Percentiles rank a stretch among this genome's conserved stretches.
These are phyloP conservation scores for Lactifluus rugatus DNA, from an alignment of 768 basidiomycete species.

Conservation along the genomic window DNA sequence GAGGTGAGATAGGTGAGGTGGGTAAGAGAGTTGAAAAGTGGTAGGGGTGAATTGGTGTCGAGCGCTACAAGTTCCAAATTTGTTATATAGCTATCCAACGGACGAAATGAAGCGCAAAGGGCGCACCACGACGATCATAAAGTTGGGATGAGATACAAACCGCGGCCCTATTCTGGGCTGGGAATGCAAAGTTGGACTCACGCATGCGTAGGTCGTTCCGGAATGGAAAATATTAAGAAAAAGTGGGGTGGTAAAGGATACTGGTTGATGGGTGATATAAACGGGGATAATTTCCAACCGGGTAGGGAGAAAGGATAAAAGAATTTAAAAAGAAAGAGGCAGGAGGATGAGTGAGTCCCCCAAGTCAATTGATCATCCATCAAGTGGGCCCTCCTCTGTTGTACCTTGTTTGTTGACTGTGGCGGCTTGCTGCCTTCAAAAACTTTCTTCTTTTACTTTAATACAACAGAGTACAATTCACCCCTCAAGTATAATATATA, in stretches of 20 bases:
- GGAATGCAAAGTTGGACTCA: conserved; percentile 92
- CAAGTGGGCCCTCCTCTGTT: conserved; percentile 7
- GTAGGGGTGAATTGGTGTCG: conserved; percentile 48
- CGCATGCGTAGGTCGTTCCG: conserved; percentile 45
- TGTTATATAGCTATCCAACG: not conserved
- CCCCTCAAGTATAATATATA: not conserved
- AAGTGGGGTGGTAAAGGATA: not conserved
- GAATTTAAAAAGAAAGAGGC: not conserved
- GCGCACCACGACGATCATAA: conserved; percentile 87
- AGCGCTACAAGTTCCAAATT: conserved; percentile 29
- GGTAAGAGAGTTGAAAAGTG: conserved; percentile 87
- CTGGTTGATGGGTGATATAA: not conserved
- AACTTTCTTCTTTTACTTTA: no score
- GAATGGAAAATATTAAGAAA: not conserved
- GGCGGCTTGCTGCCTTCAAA: not conserved
- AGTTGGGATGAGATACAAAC: conserved; percentile 91
- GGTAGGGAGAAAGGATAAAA: not conserved
- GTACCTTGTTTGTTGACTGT: conserved; percentile 9
- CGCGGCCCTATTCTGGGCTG: conserved; percentile 88
- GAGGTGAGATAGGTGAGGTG: conserved; percentile 95
- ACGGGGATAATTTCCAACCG: not conserved
- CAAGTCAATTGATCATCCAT: conserved; percentile 21
- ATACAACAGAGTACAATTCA: not conserved
- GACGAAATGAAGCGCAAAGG: conserved; percentile 1
- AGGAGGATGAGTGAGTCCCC: not conserved